Base-by-base conservation (phyloP, 2,329 filamentous ascomycete species). In the Esteya vermicola region DNA sequence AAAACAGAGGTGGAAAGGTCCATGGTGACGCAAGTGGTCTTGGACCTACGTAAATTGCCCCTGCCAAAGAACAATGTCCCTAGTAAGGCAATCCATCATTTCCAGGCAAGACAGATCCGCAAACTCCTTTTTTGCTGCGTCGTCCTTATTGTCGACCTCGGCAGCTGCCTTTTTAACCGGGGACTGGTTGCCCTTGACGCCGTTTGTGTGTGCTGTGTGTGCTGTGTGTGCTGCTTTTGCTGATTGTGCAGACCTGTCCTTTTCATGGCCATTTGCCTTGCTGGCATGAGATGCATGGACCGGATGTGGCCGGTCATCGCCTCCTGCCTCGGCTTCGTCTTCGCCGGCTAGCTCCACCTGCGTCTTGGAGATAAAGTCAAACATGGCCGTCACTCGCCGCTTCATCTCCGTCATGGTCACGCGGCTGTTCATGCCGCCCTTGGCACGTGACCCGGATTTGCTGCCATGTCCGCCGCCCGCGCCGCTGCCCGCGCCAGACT, bases 361-460 rank as follows among this genome's bases (percentile, higher is more conserved):
- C 42, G 85, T 89, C 48, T 85, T 77, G 4, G 82, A 80, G 47
- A 95, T 94, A 53, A 89, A 95, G 50, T 91, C 85, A 43, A 93
- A 70, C 54, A 95, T 93, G 18, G 75, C 81, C 4, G 82, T 75
- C 6, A 88, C 85, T 9, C 85, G 79, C 47, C 83, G 76, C 60
- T 83, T 85, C 75, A 93, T 86, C 54, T 94, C 86, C 44, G 79
- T 79, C 78, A 93, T 83, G 22, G 78, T 88, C 42, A 86, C 74
- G 56, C 83, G 85, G 48, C 71, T 77, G 47, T 67, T 68, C 57
- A 70, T 72, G 37, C 66, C 64, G 42, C 63, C 57, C 50, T 72
- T 72, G 25, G 63, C 60, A 51, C 73, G 76, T 43, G 64, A 63
- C 49, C 55, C 53, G 35, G 71, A 65, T 47, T 78, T 80, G 48